phyloP scores from a whole-genome alignment of 305 asterid genomes.

The Petunia hybrid region DNA sequence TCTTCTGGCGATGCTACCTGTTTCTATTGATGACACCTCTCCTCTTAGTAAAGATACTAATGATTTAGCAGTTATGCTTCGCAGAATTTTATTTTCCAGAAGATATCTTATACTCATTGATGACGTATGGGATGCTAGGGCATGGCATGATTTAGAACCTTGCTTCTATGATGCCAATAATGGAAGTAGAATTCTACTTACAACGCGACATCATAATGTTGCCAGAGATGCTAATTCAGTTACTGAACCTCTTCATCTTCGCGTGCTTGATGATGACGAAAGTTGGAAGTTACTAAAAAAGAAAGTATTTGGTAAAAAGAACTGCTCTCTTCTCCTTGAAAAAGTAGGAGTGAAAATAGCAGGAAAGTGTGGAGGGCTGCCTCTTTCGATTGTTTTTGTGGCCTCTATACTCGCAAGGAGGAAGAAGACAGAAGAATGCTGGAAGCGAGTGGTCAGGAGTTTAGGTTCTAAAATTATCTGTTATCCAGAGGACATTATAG shows the following conservation, averaged over 20 bases:
- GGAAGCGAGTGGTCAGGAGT: too few relatives aligned
- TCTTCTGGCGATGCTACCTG: conserved; percentile 39
- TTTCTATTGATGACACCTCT: conserved; percentile 38
- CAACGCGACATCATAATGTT: neutral
- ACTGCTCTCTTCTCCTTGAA: neutral
- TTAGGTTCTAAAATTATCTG: conserved; percentile 33
- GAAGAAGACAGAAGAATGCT: too few relatives aligned
- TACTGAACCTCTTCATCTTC: conserved; percentile 29
- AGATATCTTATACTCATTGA: conserved; percentile 29
- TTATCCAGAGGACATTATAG: conserved; percentile 23
- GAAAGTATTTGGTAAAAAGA: too few relatives aligned
- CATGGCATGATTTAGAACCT: conserved; percentile 23
- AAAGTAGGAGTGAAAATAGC: conserved; percentile 12
- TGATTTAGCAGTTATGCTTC: conserved; percentile 32
- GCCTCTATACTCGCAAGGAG: too few relatives aligned
- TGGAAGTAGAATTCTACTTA: conserved; percentile 30
- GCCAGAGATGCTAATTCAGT: neutral
- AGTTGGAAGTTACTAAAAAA: conserved; percentile 3
- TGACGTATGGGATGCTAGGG: conserved; percentile 26
- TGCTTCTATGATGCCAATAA: neutral
- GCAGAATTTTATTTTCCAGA: neutral
- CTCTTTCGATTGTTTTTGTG: too few relatives aligned
- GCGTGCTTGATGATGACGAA: neutral
- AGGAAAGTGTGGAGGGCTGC: neutral
- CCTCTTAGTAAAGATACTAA: neutral